phyloP scores from a whole-genome alignment of 1,284 basidiomycete species.

The Sporisorium exsertum region DNA sequence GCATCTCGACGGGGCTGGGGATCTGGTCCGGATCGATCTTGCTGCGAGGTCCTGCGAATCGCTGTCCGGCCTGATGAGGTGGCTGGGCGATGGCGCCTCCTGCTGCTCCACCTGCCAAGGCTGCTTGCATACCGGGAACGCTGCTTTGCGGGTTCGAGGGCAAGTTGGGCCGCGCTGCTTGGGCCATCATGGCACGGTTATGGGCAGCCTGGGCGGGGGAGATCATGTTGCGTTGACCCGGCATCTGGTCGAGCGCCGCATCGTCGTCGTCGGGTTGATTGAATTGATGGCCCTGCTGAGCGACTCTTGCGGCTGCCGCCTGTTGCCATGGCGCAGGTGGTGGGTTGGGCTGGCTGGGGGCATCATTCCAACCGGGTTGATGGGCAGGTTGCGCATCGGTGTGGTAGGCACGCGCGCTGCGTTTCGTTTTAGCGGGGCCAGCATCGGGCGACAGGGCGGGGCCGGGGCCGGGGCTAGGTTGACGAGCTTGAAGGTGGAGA shows the following conservation, averaged over 20 bases:
- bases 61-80: conserved; percentile 70
- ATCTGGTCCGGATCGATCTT: conserved; percentile 91
- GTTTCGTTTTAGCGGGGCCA: conserved; percentile 61
- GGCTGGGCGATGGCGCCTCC: conserved; percentile 64
- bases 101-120: conserved; percentile 26
- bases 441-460: conserved; percentile 21
- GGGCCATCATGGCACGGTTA: conserved; percentile 60
- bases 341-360: conserved; percentile 54
- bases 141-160: conserved; percentile 42
- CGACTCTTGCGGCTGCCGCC: conserved; percentile 60
- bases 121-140: conserved; percentile 42
- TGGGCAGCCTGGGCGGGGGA: conserved; percentile 60
- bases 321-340: conserved; percentile 64
- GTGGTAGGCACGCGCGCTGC: conserved; percentile 68
- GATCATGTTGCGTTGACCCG: conserved; percentile 64
- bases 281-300: conserved; percentile 46
- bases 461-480: conserved; percentile 29
- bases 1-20: conserved; percentile 86
- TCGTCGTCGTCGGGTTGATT: conserved; percentile 40
- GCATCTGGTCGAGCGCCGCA: conserved; percentile 65
- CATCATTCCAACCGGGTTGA: conserved; percentile 63
- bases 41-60: conserved; percentile 75
- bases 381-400: conserved; percentile 52
- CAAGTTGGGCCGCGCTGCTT: conserved; percentile 29
- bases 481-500: conserved; percentile 44